These are phyloP conservation scores for Durio zibethinus DNA, from an alignment of 345 rosid species.

Conservation along the genomic window DNA sequence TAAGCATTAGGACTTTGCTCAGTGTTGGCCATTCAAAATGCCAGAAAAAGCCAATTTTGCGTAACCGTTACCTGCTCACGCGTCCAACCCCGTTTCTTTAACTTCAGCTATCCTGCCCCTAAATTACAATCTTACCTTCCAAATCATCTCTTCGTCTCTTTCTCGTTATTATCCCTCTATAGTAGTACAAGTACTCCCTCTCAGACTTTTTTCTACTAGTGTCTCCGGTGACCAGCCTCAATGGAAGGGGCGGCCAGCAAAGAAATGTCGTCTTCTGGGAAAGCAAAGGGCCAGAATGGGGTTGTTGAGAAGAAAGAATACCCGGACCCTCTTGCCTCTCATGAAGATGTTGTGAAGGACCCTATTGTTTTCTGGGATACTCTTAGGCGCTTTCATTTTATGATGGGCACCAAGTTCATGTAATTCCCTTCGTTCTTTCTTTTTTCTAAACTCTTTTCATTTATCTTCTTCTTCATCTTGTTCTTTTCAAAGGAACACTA, in stretches of 20 bases:
- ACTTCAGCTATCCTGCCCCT: conserved; percentile 28
- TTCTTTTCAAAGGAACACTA: not conserved
- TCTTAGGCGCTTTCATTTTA: conserved; percentile 78
- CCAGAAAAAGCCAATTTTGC: conserved; percentile 61
- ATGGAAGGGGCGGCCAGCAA: not conserved
- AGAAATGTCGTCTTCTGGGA: conserved; percentile 45
- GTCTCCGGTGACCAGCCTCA: conserved; percentile 20
- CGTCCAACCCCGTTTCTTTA: conserved; percentile 28
- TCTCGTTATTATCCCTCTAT: conserved; percentile 20
- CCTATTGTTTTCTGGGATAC: conserved; percentile 74
- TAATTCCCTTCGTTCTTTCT: conserved; percentile 24
- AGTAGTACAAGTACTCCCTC: not conserved
- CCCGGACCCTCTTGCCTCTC: conserved; percentile 63
- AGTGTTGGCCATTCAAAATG: conserved; percentile 31
- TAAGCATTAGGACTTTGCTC: conserved; percentile 1
- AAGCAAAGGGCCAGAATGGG: conserved; percentile 19
- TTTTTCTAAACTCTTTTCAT: no score
- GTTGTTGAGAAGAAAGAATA: conserved; percentile 38
- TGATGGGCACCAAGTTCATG: conserved; percentile 82
- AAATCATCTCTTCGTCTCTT: conserved; percentile 25
- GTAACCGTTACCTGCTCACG: conserved; percentile 60
- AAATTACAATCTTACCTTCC: conserved; percentile 45
- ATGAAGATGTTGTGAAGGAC: conserved; percentile 50
- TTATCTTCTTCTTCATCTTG: not conserved
- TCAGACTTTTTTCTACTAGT: not conserved